phyloP scores from a whole-genome alignment of 2,329 filamentous ascomycete species.

The Colletotrichum tropicicola region DNA sequence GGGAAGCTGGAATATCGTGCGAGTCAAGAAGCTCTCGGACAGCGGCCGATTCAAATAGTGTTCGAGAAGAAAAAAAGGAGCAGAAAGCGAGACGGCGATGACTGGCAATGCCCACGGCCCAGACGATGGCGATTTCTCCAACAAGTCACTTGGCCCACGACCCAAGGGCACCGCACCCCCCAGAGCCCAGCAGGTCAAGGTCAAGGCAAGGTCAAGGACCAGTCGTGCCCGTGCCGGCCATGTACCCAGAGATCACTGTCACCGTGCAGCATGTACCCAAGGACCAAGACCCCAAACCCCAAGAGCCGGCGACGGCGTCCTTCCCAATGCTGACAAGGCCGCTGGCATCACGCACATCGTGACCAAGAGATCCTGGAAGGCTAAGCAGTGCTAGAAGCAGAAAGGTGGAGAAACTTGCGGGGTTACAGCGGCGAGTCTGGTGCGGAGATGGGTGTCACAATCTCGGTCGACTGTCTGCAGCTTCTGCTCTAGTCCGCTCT shows the following conservation, averaged over 20 bases:
- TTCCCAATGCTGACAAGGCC: constrained; percentile 31
- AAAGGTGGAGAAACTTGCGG: constrained; percentile 32
- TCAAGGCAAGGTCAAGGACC: neutral
- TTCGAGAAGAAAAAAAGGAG: neutral
- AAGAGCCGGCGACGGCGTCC: constrained; percentile 24
- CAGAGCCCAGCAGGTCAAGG: neutral
- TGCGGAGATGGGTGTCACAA: constrained; percentile 29
- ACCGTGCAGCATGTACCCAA: neutral
- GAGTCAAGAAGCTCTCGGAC: constrained; percentile 10
- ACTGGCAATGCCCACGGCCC: neutral
- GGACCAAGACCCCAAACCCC: neutral
- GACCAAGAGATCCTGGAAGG: constrained; percentile 23
- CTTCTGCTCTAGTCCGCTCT: constrained; percentile 1
- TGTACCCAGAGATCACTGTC: neutral
- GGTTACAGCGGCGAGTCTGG: constrained; percentile 28
- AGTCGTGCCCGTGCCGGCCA: neutral
- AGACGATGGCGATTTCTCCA: constrained; percentile 23
- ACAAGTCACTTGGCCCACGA: neutral
- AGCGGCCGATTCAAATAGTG: neutral
- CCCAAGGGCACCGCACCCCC: neutral
- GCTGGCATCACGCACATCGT: constrained; percentile 27
- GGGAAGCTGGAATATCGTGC: neutral
- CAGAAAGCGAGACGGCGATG: neutral
- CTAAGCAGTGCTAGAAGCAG: constrained; percentile 27
- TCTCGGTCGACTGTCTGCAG: constrained; percentile 12